These are phyloP conservation scores for Lasiodiplodia sp. DNA, from an alignment of 2,329 filamentous ascomycete genomes.

Conservation along the genomic window DNA sequence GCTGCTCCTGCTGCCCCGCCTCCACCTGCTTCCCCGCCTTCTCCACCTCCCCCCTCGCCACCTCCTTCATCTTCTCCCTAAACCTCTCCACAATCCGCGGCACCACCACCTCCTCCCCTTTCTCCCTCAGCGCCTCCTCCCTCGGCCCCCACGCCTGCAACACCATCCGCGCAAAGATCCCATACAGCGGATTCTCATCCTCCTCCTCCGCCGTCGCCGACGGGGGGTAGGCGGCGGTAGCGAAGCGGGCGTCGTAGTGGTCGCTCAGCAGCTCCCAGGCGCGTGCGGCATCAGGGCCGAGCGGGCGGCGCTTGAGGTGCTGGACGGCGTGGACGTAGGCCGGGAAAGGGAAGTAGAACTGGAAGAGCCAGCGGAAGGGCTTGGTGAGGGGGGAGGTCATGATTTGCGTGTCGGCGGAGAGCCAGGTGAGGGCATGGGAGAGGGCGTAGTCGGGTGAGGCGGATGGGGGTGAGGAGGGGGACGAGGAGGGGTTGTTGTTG, in stretches of 20 bases:
- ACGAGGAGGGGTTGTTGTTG: slow-evolving; percentile 38
- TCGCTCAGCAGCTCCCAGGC: background rate
- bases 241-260: background rate
- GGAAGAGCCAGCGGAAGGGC: slow-evolving; percentile 52
- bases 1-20: background rate
- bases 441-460: slow-evolving; percentile 35
- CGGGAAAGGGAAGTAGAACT: slow-evolving; percentile 57
- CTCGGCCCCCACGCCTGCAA: background rate
- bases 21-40: background rate
- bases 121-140: background rate
- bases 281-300: background rate
- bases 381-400: slow-evolving; percentile 51
- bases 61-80: background rate
- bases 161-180: background rate
- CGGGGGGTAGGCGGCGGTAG: background rate
- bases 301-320: slow-evolving; percentile 50
- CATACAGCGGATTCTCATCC: background rate
- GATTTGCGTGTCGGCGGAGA: slow-evolving; percentile 57
- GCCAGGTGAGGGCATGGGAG: slow-evolving; percentile 47
- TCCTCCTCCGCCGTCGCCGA: too few species aligned
- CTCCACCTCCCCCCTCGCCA: background rate
- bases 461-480: background rate
- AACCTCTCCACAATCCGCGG: background rate
- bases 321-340: slow-evolving; percentile 57
- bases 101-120: background rate